Evolutionary conservation across 257 asterid genomes (phyloP).

Genomic region (Penstemon barbatus): DNA sequence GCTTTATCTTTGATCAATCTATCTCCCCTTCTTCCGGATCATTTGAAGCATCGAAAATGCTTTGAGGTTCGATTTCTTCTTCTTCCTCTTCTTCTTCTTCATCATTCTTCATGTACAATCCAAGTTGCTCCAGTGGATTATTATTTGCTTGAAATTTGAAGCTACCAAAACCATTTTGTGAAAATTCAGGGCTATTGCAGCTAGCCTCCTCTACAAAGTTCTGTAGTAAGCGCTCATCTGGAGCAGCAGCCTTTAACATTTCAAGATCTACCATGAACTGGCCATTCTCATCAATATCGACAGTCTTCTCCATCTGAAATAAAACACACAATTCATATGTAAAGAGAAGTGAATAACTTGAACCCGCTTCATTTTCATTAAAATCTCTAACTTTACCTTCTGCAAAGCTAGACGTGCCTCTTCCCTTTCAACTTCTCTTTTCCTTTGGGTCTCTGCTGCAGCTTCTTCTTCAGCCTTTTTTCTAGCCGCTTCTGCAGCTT

Average conservation of each 20-base stretch:
- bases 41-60: conserved; percentile 35
- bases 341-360: not conserved
- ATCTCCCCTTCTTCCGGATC: conserved; percentile 52
- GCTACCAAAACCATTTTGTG: conserved; percentile 55
- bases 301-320: conserved; percentile 76
- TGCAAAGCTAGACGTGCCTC: conserved; percentile 84
- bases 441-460: conserved; percentile 66
- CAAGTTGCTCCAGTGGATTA: conserved; percentile 76
- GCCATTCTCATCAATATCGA: conserved; percentile 66
- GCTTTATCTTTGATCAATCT: conserved; percentile 29
- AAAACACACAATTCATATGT: conserved; percentile 9
- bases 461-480: conserved; percentile 79
- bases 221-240: conserved; percentile 48
- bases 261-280: conserved; percentile 71
- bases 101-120: conserved; percentile 68
- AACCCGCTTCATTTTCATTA: not conserved
- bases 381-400: conserved; percentile 44
- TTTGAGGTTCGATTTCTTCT: conserved; percentile 42
- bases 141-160: conserved; percentile 56
- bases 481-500: conserved; percentile 91
- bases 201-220: conserved; percentile 51
- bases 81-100: conserved; percentile 78
- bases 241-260: conserved; percentile 43
- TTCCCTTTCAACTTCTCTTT: conserved; percentile 80
- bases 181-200: conserved; percentile 42